Evolutionary conservation across 495 filamentous ascomycete species (phyloP).

Genomic region (Cudoniella acicularis): DNA sequence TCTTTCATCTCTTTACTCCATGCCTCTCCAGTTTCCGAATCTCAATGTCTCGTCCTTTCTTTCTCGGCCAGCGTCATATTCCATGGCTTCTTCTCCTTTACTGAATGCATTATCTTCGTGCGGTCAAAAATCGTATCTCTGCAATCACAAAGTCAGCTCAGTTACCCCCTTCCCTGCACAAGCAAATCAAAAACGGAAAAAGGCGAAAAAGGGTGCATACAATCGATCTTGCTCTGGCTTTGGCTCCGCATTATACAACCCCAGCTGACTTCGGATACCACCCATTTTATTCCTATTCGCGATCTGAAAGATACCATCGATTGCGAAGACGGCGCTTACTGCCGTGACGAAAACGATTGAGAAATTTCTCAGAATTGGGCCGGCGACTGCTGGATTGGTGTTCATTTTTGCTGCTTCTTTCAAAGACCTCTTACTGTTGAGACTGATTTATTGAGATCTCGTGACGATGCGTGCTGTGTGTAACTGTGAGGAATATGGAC

Average conservation of each 20-base stretch:
- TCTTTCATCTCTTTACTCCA: too few species aligned
- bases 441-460: not conserved
- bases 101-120: slow-evolving; percentile 12
- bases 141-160: not conserved
- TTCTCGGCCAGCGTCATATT: slow-evolving; percentile 19
- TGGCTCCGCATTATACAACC: slow-evolving; percentile 1
- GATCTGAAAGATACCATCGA: not conserved
- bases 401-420: not conserved
- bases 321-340: not conserved
- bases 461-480: not conserved
- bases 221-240: slow-evolving; percentile 15
- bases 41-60: too few species aligned
- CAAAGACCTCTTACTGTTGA: not conserved
- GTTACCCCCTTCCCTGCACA: not conserved
- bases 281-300: not conserved
- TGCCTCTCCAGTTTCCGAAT: too few species aligned
- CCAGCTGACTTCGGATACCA: not conserved
- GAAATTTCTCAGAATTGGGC: not conserved
- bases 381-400: not conserved
- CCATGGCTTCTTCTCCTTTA: slow-evolving; percentile 17
- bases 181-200: not conserved
- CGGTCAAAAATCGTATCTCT: slow-evolving; percentile 20
- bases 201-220: not conserved
- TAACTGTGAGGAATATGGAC: not conserved
- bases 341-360: not conserved